These are phyloP conservation scores for Sphenostylis stenocarpa DNA, from an alignment of 306 rosid species.

Conservation along the genomic window DNA sequence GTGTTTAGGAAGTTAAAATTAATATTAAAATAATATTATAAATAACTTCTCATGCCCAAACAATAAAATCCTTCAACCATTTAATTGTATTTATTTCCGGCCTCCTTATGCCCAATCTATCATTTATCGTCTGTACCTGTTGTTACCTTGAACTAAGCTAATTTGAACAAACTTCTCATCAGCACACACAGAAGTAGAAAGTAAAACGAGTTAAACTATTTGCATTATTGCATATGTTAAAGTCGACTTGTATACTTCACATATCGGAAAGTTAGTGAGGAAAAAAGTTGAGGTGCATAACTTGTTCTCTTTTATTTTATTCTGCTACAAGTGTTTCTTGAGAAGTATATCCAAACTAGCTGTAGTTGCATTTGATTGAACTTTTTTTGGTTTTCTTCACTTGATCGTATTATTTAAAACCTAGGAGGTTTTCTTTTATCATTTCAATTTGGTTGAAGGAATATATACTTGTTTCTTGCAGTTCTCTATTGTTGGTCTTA, in stretches of 20 bases:
- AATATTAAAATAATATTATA: too few species aligned
- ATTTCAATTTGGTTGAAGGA: slow-evolving; percentile 6
- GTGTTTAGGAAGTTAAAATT: too few species aligned
- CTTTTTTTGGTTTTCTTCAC: not conserved
- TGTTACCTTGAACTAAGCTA: not conserved
- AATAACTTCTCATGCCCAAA: too few species aligned
- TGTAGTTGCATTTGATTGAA: not conserved
- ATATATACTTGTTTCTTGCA: slow-evolving; percentile 5
- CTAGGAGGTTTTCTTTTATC: not conserved
- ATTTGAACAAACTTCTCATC: not conserved
- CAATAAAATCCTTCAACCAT: too few species aligned
- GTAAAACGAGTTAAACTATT: not conserved
- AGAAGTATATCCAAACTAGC: not conserved
- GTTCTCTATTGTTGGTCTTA: slow-evolving; percentile 3
- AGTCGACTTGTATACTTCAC: not conserved
- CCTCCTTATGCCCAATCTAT: too few species aligned
- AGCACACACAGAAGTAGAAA: not conserved
- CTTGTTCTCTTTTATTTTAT: not conserved
- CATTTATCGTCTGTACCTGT: not conserved
- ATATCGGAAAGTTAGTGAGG: not conserved
- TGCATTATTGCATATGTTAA: not conserved
- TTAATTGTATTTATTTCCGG: too few species aligned
- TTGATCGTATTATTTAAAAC: not conserved
- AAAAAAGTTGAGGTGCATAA: not conserved
- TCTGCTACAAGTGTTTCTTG: not conserved